phyloP scores from a whole-genome alignment of 805 yeast species.

The Candida morakotiae region DNA sequence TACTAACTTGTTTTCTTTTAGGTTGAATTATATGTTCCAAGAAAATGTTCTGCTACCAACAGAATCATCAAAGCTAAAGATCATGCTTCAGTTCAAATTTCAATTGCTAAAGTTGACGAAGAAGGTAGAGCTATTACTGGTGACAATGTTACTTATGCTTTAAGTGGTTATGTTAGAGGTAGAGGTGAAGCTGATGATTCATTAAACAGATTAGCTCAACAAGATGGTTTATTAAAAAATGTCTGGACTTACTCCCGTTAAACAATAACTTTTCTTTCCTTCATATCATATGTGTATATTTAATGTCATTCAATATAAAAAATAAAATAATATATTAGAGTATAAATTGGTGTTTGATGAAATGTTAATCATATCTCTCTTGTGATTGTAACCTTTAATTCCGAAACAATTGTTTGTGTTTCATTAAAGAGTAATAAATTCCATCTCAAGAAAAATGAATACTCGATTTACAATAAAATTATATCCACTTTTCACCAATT shows the following conservation, averaged over 20 bases:
- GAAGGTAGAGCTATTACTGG: conserved; percentile 93
- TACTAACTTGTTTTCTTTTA: conserved; percentile 38
- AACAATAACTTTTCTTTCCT: conserved; percentile 15
- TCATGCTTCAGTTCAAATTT: conserved; percentile 98
- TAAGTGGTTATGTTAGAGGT: conserved; percentile 95
- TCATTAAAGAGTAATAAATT: no score
- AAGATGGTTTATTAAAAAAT: conserved; percentile 96
- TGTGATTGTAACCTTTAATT: no score
- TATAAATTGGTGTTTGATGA: neutral
- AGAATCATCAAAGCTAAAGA: conserved; percentile 99
- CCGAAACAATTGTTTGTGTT: no score
- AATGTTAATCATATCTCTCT: neutral
- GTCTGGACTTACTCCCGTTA: conserved; percentile 95
- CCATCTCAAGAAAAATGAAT: no score
- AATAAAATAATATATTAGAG: conserved; percentile 3
- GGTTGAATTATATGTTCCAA: conserved; percentile 99
- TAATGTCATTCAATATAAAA: conserved; percentile 8
- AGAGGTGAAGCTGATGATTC: conserved; percentile 99
- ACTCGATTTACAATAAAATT: no score
- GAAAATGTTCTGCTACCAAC: conserved; percentile 99
- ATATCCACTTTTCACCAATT: no score
- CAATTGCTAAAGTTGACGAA: conserved; percentile 97
- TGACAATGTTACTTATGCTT: conserved; percentile 90
- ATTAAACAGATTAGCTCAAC: conserved; percentile 98
- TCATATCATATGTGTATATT: conserved; percentile 10